These are phyloP conservation scores for Oryza punctata DNA, from an alignment of 176 grass and related monocot species.

Conservation along the genomic window DNA sequence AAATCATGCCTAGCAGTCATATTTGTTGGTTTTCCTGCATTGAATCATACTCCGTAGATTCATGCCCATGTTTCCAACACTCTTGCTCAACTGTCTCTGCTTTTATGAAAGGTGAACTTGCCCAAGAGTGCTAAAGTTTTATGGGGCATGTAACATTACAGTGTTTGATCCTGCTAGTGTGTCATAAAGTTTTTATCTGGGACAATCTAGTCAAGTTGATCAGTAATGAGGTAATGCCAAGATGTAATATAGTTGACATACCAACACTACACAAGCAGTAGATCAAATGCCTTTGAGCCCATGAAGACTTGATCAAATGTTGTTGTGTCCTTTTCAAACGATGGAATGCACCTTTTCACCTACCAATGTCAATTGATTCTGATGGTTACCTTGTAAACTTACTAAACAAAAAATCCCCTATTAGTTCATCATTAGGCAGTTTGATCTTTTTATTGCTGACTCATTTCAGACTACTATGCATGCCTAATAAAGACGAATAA, in stretches of 20 bases:
- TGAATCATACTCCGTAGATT: not conserved
- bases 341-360: not conserved
- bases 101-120: not conserved
- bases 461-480: not conserved
- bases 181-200: not conserved
- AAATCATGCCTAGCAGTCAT: conserved; percentile 11
- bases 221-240: not conserved
- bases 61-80: conserved; percentile 1
- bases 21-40: not conserved
- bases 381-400: not conserved
- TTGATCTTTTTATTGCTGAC: conserved; percentile 6
- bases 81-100: not conserved
- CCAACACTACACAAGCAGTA: not conserved
- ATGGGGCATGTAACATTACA: not conserved
- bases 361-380: not conserved
- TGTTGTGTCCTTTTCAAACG: not conserved
- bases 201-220: conserved; percentile 11
- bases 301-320: not conserved
- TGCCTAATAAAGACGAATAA: not conserved
- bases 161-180: not conserved
- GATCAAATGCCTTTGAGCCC: not conserved
- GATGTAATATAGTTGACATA: not conserved
- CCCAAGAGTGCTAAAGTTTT: not conserved
- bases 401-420: not conserved
- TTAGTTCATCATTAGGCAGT: not conserved